Base-by-base conservation (phyloP, 257 asterid genomes). In the Echites panduratus region DNA sequence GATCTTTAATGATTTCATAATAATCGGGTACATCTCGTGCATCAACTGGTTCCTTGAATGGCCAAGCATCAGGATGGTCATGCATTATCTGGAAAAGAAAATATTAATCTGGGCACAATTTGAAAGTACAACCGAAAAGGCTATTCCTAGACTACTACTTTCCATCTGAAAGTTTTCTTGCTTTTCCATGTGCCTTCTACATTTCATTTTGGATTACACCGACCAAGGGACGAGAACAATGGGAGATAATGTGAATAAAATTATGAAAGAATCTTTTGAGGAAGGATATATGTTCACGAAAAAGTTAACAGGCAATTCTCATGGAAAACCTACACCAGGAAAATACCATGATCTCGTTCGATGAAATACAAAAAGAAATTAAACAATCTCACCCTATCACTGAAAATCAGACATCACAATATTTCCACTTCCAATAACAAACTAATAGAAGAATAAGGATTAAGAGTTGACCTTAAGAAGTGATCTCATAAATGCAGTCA, bases 61-160 rank as follows among this genome's bases (percentile, higher is more conserved):
- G 99, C 98, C 99, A 94, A 74, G 97, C 80, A 89, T 94, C 99
- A n/a, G 98, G 95, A 84, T 94, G 99, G 68, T 94, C 99, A 59
- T 74, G 83, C 98, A 89, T 85, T 79, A 83, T 87, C 99, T 94
- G 92, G 76, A 57, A 77, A 61, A 64, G 44, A 73, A n/a, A 73
- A 48, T 41, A 63, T 70, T 58, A 79, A 50, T 69, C 52, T 56
- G 43, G 5, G 20, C 26, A 53, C 38, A 58, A 35, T 4, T 3
- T 7, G 29, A 40, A 20, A 19, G 62, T 44, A 22, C n/a, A 44
- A 19, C 38, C 12, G 32, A 43, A 74, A 43, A 9, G 26, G 48
- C 68, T 45, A 47, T 8, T 19, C 41, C 29, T 4, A 26, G 41
- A 26, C 50, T 9, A 29, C 9, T 4, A 6, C 9, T 14, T 63